phyloP scores from a whole-genome alignment of 2,329 filamentous ascomycete genomes.

The Xylogone sp. region DNA sequence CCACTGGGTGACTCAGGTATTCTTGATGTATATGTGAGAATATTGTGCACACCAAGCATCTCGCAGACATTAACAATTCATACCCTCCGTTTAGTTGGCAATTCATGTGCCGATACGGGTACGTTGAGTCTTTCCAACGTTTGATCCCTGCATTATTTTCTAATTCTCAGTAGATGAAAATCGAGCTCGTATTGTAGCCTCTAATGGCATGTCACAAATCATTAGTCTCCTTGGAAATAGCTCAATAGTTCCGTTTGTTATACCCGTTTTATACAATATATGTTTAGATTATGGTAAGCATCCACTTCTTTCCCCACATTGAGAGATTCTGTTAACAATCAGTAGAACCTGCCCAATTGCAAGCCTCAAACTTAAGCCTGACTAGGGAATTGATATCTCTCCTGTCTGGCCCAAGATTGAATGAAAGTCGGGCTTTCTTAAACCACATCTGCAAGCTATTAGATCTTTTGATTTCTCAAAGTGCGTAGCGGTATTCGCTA shows the following conservation, averaged over 20 bases:
- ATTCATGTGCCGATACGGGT: conserved; percentile 60
- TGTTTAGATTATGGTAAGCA: conserved; percentile 58
- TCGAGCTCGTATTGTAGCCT: conserved; percentile 49
- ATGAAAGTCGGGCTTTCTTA: conserved; percentile 39
- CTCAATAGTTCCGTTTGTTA: conserved; percentile 47
- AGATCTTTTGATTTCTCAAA: conserved; percentile 47
- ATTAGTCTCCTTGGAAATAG: conserved; percentile 42
- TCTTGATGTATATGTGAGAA: conserved; percentile 49
- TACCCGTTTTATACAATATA: conserved; percentile 60
- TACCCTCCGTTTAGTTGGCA: conserved; percentile 54
- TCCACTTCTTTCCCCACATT: background rate
- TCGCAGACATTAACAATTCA: conserved; percentile 47
- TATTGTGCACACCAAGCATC: conserved; percentile 37
- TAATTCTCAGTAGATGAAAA: conserved; percentile 47
- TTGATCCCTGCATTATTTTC: background rate
- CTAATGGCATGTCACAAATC: conserved; percentile 43
- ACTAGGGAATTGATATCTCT: conserved; percentile 46
- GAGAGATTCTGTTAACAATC: conserved; percentile 11
- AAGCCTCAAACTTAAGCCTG: conserved; percentile 49
- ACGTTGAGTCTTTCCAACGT: conserved; percentile 1
- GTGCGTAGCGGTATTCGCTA: conserved; percentile 26
- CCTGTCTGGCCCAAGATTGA: conserved; percentile 41
- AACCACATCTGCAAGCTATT: conserved; percentile 55
- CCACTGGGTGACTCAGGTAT: conserved; percentile 56
- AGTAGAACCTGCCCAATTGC: conserved; percentile 48